Base-by-base conservation (phyloP, 2,329 filamentous ascomycete species). In the Hypoxylon sp. region DNA sequence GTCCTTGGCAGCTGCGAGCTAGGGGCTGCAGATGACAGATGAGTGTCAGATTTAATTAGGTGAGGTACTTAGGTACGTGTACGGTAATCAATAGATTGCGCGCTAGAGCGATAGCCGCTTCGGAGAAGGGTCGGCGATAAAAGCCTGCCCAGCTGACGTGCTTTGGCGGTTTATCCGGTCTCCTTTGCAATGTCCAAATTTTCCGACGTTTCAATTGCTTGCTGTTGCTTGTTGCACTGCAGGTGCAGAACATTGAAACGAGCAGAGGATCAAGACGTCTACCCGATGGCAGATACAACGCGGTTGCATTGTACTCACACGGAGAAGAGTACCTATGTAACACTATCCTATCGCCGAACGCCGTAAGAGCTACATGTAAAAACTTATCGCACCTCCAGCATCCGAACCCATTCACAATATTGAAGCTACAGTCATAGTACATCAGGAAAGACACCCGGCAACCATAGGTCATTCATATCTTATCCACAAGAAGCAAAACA, bases 191-290 rank as follows among this genome's bases (percentile, higher is more conserved):
- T 43, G 9, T 43, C 17, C 17, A 45, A 59, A 62, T 50, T 32
- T 62, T 62, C 60, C 60, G 60, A 53, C 32, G 55, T 64, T 51
- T 64, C 45, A 63, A 25, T 57, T 28, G 19, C 45, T 45, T n/a
- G 13, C 43, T 43, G n/a, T 45, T 19, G 34, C 17, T 21, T 38
- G 57, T 51, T 13, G 10, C 34, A 45, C 43, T 14, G 28, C 56
- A 50, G 32, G 38, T 14, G 28, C 56, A 50, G 21, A 49, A 49
- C 11, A 59, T 28, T 50, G 45, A 59, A 59, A 60, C 46, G 57
- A 58, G 41, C 10, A 59, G 19, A 50, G 38, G 41, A 58, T 36
- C 30, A 17, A 57, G 36, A 36, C 45, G 28, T 53, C 34, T 36
- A 25, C 50, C 51, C 38, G 38, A 19, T 43, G 38, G 14, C 17